These are phyloP conservation scores for Labyrinthula sp. DNA, from an alignment of 352 stramenopile genomes.

Conservation along the genomic window DNA sequence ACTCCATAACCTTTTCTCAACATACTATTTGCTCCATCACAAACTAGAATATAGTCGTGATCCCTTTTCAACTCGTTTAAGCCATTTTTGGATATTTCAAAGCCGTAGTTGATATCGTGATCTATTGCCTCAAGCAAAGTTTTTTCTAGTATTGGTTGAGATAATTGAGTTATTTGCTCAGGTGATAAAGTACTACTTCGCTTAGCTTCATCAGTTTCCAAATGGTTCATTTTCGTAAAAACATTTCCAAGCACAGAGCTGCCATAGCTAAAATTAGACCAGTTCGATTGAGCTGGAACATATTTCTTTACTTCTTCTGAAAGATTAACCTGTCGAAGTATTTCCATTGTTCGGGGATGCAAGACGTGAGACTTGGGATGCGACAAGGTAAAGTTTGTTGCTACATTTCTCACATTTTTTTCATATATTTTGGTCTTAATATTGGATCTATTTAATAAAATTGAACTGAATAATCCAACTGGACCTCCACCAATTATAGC, in stretches of 20 bases:
- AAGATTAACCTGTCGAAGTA: conserved; percentile 37
- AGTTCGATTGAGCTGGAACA: conserved; percentile 39
- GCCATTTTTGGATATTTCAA: conserved; percentile 26
- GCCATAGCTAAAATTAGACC: conserved; percentile 44
- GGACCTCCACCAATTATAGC: conserved; percentile 29
- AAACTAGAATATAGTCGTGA: conserved; percentile 54
- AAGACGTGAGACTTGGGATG: conserved; percentile 66
- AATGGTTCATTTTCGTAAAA: conserved; percentile 54
- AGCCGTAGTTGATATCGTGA: conserved; percentile 36
- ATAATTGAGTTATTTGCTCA: conserved; percentile 34
- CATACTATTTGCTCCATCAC: conserved; percentile 62
- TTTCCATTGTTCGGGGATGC: conserved; percentile 60
- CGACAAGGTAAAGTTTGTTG: not conserved
- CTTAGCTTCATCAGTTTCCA: conserved; percentile 43
- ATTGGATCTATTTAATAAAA: conserved; percentile 16
- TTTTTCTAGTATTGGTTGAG: conserved; percentile 36
- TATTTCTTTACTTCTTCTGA: conserved; percentile 8
- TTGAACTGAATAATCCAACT: conserved; percentile 16
- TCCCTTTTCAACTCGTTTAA: conserved; percentile 34
- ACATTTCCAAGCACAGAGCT: conserved; percentile 28
- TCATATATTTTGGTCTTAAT: conserved; percentile 3
- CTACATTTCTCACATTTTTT: not conserved
- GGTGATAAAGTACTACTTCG: conserved; percentile 26
- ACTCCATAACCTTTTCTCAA: conserved; percentile 49
- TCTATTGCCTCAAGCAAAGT: conserved; percentile 31